Evolutionary conservation across 805 yeast genomes (phyloP), one percentile per base, ranked within the genome.

Genomic region (Metschnikowia gelsemii): DNA sequence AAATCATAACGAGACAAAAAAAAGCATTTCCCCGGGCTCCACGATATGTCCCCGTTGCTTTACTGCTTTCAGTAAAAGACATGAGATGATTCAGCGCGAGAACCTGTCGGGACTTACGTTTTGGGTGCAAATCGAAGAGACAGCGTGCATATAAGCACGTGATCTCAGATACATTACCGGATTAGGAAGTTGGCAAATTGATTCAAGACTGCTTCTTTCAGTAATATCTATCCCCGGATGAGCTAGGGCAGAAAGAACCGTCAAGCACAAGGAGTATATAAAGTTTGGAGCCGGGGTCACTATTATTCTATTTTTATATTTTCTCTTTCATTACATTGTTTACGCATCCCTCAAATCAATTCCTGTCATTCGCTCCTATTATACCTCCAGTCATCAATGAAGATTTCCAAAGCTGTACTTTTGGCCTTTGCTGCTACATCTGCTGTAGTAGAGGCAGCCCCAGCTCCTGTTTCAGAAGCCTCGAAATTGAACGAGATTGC

Each of bases 371-470:
- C 47, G 47, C 31, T 43, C 16, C 16, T n/a, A 13, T 12, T 7
- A 8, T 11, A 25, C 11, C 12, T 3, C 13, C 36, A 22, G 25
- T 11, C 5, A 16, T 17, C 8, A 13, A 66, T 67, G 72, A 67
- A 57, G 45, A 52, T 66, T 37, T 46, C 68, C 29, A 51, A 60
- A 20, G 38, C 72, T 17, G 45, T 68, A 18, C 50, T 59, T 49
- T 50, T 61, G 34, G 59, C 67, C 26, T 27, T 66, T 13, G 49
- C 59, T 35, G 64, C 64, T 8, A 45, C 50, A 17, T 14, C 57
- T 12, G 52, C 60, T 25, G 54, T 59, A 9, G 57, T 58, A 21
- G 49, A 55, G n/a, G 68, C 71, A 22, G 69, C 70, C 5, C 72
- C 73, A 19, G 48, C 66, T n/a, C 34, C 49, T 6, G 47, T 50